Conservation (phyloP, 2,329 filamentous ascomycete genomes). For the Fusarium pseudocircinatum region DNA sequence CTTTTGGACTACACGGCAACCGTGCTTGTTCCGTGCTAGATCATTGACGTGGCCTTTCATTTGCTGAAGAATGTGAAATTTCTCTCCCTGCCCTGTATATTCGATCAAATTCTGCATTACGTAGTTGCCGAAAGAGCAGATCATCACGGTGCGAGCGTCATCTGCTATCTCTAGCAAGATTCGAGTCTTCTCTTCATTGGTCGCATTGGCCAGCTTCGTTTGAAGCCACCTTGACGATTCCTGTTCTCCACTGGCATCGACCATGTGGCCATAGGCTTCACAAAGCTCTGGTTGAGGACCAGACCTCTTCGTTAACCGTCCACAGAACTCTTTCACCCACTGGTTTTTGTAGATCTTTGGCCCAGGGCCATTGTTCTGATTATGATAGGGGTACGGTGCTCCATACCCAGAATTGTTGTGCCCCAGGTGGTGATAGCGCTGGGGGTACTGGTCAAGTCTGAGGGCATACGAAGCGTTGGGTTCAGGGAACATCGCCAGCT, state of each 20-base stretch:
- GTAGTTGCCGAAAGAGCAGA: constrained; percentile 97
- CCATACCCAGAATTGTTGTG: constrained; percentile 42
- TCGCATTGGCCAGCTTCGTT: constrained; percentile 88
- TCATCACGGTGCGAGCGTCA: constrained; percentile 90
- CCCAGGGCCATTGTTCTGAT: constrained; percentile 59
- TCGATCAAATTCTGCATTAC: constrained; percentile 98
- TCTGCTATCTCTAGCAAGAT: constrained; percentile 88
- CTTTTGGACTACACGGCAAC: constrained; percentile 96
- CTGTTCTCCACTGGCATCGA: constrained; percentile 96
- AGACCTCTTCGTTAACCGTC: constrained; percentile 68
- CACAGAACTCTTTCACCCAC: not conserved
- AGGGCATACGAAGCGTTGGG: constrained; percentile 49
- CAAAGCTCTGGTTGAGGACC: constrained; percentile 79
- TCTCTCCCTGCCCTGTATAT: constrained; percentile 92
- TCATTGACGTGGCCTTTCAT: constrained; percentile 88
- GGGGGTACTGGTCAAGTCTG: constrained; percentile 51
- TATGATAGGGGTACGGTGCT: constrained; percentile 54
- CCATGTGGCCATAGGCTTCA: constrained; percentile 87
- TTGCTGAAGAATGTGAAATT: constrained; percentile 82
- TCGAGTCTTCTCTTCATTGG: constrained; percentile 93
- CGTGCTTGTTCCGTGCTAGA: constrained; percentile 89
- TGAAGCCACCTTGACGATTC: constrained; percentile 97
- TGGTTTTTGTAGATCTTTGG: constrained; percentile 49
- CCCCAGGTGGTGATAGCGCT: constrained; percentile 44
- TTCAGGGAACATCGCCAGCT: constrained; percentile 42